These are phyloP conservation scores for Colletotrichum magnum DNA, from an alignment of 2,329 filamentous ascomycete genomes.

Conservation along the genomic window DNA sequence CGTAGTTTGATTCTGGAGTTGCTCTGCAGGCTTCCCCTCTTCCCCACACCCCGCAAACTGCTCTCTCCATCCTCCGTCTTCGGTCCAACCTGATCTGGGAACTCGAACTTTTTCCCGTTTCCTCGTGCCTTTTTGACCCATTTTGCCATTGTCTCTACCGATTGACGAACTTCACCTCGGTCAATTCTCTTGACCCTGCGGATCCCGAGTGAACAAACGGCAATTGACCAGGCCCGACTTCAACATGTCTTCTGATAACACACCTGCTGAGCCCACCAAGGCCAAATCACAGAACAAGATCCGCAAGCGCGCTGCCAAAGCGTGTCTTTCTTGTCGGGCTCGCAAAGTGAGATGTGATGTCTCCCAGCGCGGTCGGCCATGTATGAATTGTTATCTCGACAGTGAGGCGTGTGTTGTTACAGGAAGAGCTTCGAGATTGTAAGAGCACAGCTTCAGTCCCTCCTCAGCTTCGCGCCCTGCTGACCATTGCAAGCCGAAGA, in stretches of 20 bases:
- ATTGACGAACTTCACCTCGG: constrained; percentile 33
- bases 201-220: constrained; percentile 3
- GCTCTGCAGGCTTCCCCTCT: constrained; percentile 35
- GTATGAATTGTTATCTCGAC: constrained; percentile 67
- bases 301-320: constrained; percentile 63
- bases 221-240: neutral
- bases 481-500: constrained; percentile 45
- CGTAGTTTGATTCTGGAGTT: constrained; percentile 20
- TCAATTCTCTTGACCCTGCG: constrained; percentile 5
- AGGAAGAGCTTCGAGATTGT: constrained; percentile 57
- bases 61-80: constrained; percentile 38
- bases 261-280: constrained; percentile 45
- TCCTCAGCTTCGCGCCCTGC: neutral
- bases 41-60: constrained; percentile 45
- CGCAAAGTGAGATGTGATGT: constrained; percentile 67
- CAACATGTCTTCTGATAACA: constrained; percentile 39
- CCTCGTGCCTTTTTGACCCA: constrained; percentile 33
- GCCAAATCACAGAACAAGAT: constrained; percentile 53
- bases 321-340: constrained; percentile 65
- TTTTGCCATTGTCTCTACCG: constrained; percentile 14
- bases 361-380: constrained; percentile 62
- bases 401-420: constrained; percentile 60
- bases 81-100: constrained; percentile 26
- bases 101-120: constrained; percentile 21
- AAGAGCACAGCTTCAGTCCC: constrained; percentile 40